These are phyloP conservation scores for Elaeis guineensis DNA, from an alignment of 176 grass and related monocot genomes.

Conservation along the genomic window DNA sequence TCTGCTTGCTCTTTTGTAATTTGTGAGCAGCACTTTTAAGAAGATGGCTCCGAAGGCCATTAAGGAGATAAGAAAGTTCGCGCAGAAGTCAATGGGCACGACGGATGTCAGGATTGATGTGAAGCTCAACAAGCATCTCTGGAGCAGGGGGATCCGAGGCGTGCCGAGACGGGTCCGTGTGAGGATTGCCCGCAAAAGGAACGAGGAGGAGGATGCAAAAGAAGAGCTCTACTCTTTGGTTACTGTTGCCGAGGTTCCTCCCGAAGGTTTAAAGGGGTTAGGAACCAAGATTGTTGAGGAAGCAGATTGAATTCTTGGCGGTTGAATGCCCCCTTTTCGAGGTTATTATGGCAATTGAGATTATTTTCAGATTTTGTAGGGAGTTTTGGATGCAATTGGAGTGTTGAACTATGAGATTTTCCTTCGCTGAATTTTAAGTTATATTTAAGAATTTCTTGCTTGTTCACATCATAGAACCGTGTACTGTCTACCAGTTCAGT, in stretches of 20 bases:
- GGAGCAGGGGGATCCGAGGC: slow-evolving; percentile 72
- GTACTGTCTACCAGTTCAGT: too few relatives aligned
- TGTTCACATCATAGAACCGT: too few relatives aligned
- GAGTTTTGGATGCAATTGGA: too few relatives aligned
- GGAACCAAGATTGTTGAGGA: slow-evolving; percentile 71
- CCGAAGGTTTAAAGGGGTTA: slow-evolving; percentile 72
- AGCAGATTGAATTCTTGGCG: slow-evolving; percentile 29
- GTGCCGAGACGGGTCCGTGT: slow-evolving; percentile 81
- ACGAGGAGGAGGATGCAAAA: slow-evolving; percentile 81
- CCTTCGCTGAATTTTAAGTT: too few relatives aligned
- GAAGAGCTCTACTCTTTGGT: slow-evolving; percentile 87
- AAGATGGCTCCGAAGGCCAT: slow-evolving; percentile 92
- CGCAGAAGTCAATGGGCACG: slow-evolving; percentile 83
- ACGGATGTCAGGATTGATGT: slow-evolving; percentile 65
- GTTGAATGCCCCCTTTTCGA: too few relatives aligned
- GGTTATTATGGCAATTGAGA: too few relatives aligned
- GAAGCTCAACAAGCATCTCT: slow-evolving; percentile 98
- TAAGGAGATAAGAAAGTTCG: slow-evolving; percentile 90
- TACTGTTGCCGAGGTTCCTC: slow-evolving; percentile 67
- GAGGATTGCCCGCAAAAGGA: slow-evolving; percentile 80
- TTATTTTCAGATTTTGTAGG: too few relatives aligned
- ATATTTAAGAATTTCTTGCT: too few relatives aligned
- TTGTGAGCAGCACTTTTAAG: slow-evolving; percentile 63
- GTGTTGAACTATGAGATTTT: too few relatives aligned
- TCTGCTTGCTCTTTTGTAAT: neutral